phyloP scores from a whole-genome alignment of 495 filamentous ascomycete species.

The Daldinia grandis region DNA sequence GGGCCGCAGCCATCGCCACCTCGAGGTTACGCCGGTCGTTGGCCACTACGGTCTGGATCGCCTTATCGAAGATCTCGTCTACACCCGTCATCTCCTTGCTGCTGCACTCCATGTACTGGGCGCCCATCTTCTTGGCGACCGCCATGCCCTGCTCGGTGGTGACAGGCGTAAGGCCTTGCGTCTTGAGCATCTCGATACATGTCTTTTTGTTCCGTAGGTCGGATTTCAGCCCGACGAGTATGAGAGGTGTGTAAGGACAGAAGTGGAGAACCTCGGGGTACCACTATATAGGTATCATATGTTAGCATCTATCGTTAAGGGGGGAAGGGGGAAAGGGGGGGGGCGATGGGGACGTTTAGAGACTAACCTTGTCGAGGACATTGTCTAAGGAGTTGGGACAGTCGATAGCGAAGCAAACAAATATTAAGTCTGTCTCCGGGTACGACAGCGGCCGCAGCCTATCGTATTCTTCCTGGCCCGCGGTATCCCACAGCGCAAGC shows the following conservation, averaged over 20 bases:
- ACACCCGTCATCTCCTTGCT: conserved; percentile 97
- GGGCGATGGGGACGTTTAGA: conserved; percentile 11
- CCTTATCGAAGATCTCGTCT: conserved; percentile 90
- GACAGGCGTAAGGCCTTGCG: conserved; percentile 94
- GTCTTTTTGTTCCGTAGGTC: conserved; percentile 93
- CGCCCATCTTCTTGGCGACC: conserved; percentile 91
- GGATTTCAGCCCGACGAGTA: conserved; percentile 95
- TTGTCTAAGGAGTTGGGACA: conserved; percentile 98
- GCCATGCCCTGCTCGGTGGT: conserved; percentile 86
- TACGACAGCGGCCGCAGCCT: conserved; percentile 94
- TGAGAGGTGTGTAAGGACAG: conserved; percentile 94
- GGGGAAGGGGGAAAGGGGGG: not conserved
- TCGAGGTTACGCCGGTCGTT: conserved; percentile 65
- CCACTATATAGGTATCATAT: conserved; percentile 72
- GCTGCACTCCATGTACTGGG: conserved; percentile 95
- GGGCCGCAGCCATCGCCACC: conserved; percentile 46
- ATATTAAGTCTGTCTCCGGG: conserved; percentile 95
- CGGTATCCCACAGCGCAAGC: conserved; percentile 97
- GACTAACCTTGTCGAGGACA: conserved; percentile 93
- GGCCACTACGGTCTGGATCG: conserved; percentile 85
- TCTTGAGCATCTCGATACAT: conserved; percentile 97
- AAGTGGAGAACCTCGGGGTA: conserved; percentile 99
- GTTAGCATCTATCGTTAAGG: conserved; percentile 19
- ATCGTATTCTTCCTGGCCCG: conserved; percentile 98
- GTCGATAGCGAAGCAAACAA: conserved; percentile 99